Conservation (phyloP, 495 filamentous ascomycete genomes). For the Neurospora sp. region DNA sequence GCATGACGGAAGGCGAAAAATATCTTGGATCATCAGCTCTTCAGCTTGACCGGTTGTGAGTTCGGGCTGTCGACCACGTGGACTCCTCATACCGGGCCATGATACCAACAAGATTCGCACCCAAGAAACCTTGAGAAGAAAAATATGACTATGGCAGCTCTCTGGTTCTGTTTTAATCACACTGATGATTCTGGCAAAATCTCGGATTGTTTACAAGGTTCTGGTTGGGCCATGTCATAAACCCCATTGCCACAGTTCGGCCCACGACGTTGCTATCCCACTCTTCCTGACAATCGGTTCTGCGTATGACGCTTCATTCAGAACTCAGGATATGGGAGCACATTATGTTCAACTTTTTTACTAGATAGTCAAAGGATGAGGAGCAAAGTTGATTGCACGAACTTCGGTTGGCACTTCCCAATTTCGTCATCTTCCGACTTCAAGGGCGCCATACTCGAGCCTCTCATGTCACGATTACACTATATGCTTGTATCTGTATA, state of each 20-base stretch:
- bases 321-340: not conserved
- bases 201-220: not conserved
- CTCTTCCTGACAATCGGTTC: not conserved
- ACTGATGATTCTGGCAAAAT: not conserved
- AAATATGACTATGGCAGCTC: not conserved
- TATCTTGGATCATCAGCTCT: not conserved
- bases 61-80: not conserved
- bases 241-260: not conserved
- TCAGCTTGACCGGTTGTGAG: not conserved
- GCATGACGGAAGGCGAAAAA: not conserved
- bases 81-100: not conserved
- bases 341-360: not conserved
- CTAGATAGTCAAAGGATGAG: not conserved
- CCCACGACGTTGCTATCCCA: not conserved
- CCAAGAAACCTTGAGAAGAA: not conserved
- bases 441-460: not conserved
- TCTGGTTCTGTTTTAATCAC: not conserved
- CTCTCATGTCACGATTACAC: not conserved
- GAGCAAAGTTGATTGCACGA: not conserved
- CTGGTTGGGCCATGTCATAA: not conserved
- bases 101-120: not conserved
- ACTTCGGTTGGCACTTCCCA: not conserved
- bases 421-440: not conserved
- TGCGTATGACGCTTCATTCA: not conserved
- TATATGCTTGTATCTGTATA: not conserved